phyloP scores from a whole-genome alignment of 805 yeast species.

The Zygosaccharomyces pseudorouxii region DNA sequence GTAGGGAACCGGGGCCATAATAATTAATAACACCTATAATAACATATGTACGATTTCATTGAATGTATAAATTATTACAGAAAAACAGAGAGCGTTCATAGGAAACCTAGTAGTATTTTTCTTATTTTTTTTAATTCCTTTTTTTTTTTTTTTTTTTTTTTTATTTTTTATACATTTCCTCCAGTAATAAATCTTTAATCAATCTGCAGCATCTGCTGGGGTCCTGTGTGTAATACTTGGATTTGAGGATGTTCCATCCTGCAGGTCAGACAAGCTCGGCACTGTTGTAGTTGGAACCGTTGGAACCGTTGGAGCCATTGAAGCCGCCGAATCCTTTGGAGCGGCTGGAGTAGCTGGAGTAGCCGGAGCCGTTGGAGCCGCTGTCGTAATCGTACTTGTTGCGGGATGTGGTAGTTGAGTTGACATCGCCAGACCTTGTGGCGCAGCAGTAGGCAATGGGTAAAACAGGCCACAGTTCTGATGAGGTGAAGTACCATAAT shows the following conservation, averaged over 20 bases:
- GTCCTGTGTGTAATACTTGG: neutral
- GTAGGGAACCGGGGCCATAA: too few species aligned
- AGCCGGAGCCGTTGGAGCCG: slow-evolving; percentile 5
- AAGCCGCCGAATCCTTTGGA: too few species aligned
- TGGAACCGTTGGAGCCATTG: too few species aligned
- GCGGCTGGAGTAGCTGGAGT: too few species aligned
- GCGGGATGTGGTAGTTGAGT: slow-evolving; percentile 4
- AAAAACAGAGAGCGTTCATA: too few species aligned
- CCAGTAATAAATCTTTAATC: neutral
- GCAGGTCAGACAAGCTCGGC: neutral
- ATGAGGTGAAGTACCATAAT: neutral
- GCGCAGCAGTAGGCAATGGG: neutral
- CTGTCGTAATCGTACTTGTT: slow-evolving; percentile 5
- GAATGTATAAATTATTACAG: too few species aligned
- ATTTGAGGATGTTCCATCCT: neutral
- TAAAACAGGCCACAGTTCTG: slow-evolving; percentile 1
- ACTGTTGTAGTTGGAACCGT: slow-evolving; percentile 3
- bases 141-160: neutral
- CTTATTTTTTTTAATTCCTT: too few species aligned
- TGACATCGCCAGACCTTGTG: neutral
- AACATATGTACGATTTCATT: too few species aligned
- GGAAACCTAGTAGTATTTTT: too few species aligned
- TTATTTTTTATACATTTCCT: too few species aligned
- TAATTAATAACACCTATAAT: too few species aligned
- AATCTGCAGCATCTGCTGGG: slow-evolving; percentile 1